Conservation (phyloP, 2,329 filamentous ascomycete genomes). For the Colletotrichum graminicola region DNA sequence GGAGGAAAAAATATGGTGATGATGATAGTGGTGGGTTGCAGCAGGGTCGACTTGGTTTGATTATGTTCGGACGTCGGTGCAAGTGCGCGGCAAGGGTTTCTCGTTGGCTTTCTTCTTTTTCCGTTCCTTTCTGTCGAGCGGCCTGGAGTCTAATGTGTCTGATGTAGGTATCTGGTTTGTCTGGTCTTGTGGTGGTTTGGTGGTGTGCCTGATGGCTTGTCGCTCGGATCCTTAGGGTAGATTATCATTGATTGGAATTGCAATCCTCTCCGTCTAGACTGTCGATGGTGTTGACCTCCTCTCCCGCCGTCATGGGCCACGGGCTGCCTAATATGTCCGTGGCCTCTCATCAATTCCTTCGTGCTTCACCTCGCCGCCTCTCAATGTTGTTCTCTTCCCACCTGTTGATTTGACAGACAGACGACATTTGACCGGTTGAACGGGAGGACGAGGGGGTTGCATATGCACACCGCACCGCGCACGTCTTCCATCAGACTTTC, state of each 20-base stretch:
- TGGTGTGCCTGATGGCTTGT: conserved; percentile 12
- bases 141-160: conserved; percentile 20
- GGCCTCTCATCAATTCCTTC: conserved; percentile 13
- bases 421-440: conserved; percentile 20
- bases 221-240: conserved; percentile 24
- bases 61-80: conserved; percentile 38
- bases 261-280: conserved; percentile 10
- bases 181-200: conserved; percentile 4
- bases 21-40: conserved; percentile 20
- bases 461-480: conserved; percentile 27
- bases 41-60: conserved; percentile 39
- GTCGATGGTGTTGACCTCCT: background rate
- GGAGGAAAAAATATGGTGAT: background rate
- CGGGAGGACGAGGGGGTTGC: conserved; percentile 30
- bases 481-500: conserved; percentile 15
- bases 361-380: conserved; percentile 23
- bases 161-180: background rate
- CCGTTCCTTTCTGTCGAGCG: conserved; percentile 9
- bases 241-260: conserved; percentile 27
- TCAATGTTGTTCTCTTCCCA: background rate
- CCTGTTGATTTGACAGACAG: conserved; percentile 31
- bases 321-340: conserved; percentile 35
- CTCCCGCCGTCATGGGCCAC: conserved; percentile 33
- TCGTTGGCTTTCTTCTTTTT: conserved; percentile 15
- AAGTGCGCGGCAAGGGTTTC: conserved; percentile 7